Base-by-base conservation (phyloP, 1,284 basidiomycete species). In the Boletus sp. region DNA sequence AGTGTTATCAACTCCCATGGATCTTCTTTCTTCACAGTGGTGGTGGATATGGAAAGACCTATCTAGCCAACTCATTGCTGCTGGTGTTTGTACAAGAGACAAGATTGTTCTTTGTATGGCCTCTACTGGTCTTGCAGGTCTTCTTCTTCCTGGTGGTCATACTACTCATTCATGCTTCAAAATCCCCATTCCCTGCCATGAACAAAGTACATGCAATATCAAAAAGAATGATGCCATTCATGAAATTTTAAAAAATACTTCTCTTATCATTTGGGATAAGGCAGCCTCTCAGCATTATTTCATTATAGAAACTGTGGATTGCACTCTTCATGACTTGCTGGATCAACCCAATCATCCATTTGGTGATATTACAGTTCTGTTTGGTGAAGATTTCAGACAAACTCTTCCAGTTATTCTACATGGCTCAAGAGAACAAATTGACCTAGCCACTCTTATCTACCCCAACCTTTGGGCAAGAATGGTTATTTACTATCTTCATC, bases 21-120 rank as follows among this genome's bases (percentile, higher is more conserved):
- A 35, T 14, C 2, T 83, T 81, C 65, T 84, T 83, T 61, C 56
- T 85, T 14, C 66, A 81, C 60, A 80, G 82, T 46, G 67, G 77
- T 33, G 82, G 78, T 52, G 82, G 82, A 0, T 77, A 75, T 60
- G 81, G 81, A 4, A 86, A 85, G 61, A 85, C 81, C 0, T 84
- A 76, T 68, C 48, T 83, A 0, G 78, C 78, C 60, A 81, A 78
- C 74, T 78, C 0, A 59, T 84, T 48, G 74, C 75, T 59, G 51
- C 70, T 55, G 44, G 59, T 7, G 25, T 82, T 5, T 67, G 71
- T 21, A 55, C 61, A 17, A 59, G 70, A 31, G 68, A 68, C 0
- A 25, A 61, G 16, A 75, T 82, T 64, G 74, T 79, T 0, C 68
- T 84, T 0, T 80, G 77, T 62, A 50, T 71, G 1, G 62, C 64